These are phyloP conservation scores for Tothia fuscella DNA, from an alignment of 2,329 filamentous ascomycete genomes.

Conservation along the genomic window DNA sequence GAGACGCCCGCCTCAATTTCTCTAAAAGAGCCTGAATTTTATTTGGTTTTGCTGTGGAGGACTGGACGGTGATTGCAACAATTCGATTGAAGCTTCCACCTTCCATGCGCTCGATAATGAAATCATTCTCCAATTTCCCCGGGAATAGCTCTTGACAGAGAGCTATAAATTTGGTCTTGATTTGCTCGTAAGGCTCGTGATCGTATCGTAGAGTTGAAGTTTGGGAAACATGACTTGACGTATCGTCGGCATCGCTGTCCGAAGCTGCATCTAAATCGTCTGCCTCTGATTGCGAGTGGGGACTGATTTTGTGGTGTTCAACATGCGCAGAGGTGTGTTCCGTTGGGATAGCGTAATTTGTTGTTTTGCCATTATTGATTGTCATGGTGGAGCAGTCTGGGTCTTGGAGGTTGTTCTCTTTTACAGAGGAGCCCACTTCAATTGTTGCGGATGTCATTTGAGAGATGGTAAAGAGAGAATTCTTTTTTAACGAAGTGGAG, in stretches of 20 bases:
- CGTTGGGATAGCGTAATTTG: not conserved
- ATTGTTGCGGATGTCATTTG: not conserved
- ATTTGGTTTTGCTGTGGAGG: not conserved
- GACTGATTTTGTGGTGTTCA: not conserved
- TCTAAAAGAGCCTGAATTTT: not conserved
- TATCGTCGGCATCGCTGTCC: not conserved
- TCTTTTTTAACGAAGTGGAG: not conserved
- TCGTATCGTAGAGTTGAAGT: not conserved
- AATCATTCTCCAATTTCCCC: not conserved
- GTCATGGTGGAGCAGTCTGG: too few species aligned
- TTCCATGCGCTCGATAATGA: not conserved
- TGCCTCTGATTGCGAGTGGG: not conserved
- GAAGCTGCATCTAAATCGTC: not conserved
- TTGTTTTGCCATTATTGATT: not conserved
- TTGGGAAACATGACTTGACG: too few species aligned
- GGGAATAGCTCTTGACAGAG: not conserved
- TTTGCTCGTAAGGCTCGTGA: not conserved
- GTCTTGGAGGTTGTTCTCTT: too few species aligned
- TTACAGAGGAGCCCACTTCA: too few species aligned
- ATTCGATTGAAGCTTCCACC: slow-evolving; percentile 1
- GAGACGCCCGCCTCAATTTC: not conserved
- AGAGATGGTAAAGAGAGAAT: not conserved
- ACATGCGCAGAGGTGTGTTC: not conserved
- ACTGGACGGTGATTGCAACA: not conserved
- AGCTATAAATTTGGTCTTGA: not conserved